Conservation (phyloP, 2,329 filamentous ascomycete species). For the Ophiostoma perfectum region DNA sequence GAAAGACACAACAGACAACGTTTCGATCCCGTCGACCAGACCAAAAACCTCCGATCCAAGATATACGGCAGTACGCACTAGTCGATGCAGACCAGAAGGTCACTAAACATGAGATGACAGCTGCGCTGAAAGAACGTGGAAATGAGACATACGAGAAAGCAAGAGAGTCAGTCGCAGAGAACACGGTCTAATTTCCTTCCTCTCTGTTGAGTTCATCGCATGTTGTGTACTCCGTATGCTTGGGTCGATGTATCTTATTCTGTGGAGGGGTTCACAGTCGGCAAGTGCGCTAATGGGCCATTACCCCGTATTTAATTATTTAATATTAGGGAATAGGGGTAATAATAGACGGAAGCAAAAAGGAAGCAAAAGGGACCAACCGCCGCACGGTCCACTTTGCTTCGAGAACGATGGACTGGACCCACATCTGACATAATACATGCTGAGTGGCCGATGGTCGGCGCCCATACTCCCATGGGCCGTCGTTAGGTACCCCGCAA, state of each 20-base stretch:
- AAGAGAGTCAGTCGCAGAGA: not conserved
- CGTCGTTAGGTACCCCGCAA: constrained; percentile 21
- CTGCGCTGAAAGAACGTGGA: not conserved
- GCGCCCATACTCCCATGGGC: constrained; percentile 13
- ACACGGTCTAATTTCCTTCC: not conserved
- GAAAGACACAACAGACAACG: too few relatives aligned
- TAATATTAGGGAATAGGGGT: constrained; percentile 13
- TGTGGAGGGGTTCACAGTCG: not conserved
- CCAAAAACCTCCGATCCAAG: not conserved
- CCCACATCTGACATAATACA: constrained; percentile 13
- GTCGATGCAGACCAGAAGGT: not conserved
- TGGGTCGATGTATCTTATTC: not conserved
- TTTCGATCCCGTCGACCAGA: not conserved
- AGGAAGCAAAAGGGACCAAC: constrained; percentile 9
- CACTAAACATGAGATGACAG: not conserved
- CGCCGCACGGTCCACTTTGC: constrained; percentile 9
- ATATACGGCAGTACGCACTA: not conserved
- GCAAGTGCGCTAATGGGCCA: not conserved
- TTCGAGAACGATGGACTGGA: constrained; percentile 17
- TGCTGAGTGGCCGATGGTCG: constrained; percentile 23
- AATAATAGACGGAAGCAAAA: constrained; percentile 8
- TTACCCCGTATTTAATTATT: constrained; percentile 10
- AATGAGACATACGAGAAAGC: constrained; percentile 2
- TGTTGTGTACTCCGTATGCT: not conserved
- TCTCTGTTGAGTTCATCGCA: not conserved